Base-by-base conservation (phyloP, 1,284 basidiomycete genomes). In the Heliocybe sulcata region DNA sequence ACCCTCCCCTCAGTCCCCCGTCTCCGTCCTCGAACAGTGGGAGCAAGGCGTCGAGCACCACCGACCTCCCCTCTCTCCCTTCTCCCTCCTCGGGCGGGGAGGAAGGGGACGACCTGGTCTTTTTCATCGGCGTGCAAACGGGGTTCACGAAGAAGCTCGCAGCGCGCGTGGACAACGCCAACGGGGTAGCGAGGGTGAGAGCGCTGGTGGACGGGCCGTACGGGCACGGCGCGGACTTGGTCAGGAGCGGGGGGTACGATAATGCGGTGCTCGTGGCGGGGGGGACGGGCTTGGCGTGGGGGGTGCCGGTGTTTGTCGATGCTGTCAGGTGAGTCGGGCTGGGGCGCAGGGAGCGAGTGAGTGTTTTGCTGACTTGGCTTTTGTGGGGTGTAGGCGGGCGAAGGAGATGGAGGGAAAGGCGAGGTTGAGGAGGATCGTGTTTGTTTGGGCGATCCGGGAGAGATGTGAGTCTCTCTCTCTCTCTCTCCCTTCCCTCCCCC, bases 101-200 rank as follows among this genome's bases (percentile, higher is more conserved):
- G n/a, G n/a, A n/a, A n/a, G n/a, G n/a, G n/a, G 71, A 75, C 58
- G 74, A 80, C 45, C 63, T 79, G 1, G 70, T 74, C 6, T 81
- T 82, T 64, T 61, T 82, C 20, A 69, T 82, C 57, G 74, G 77
- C 22, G 77, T 77, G 22, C 66, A 74, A 33, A 62, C 62, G 4
- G 79, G 79, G 2, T 73, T 76, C 59, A 78, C 72, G 35, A 65
- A 59, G 53, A 66, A 67, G 0, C 57, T 77, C 3, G 10, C 12
- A 3, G 23, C 6, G 23, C 25, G 3, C 19, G 35, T 20, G 12
- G 52, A 27, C 8, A 4, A 12, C 9, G 56, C 58, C 38, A 29
- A 16, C 22, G 42, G 42, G 6, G 60, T 71, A 3, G 57, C 57
- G 1, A 72, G 69, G 0, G 58, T 52, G 3, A 59, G 57, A 23